Evolutionary conservation across 352 stramenopile species (phyloP), one percentile per base, ranked within the genome.

Genomic region (Phytopythium ostracodes): DNA sequence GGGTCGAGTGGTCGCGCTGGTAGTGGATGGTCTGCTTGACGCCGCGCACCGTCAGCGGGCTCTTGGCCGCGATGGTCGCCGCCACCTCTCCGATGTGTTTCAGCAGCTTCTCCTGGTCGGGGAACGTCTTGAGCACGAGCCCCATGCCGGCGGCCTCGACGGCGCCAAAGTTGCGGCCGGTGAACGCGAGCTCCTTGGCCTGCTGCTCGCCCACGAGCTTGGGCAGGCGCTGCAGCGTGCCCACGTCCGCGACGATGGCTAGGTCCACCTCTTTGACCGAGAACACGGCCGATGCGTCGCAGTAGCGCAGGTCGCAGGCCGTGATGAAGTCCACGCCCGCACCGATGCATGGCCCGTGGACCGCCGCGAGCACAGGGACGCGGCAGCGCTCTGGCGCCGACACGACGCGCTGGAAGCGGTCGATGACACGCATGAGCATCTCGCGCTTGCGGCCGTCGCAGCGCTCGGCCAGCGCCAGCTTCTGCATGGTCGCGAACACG

Each of bases 21-120:
- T 93, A 96, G 54, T 95, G 74, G 44, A 96, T 91, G 27, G 84
- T 91, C 65, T 94, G 70, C 66, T 96, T 96, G 55, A 96, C 89
- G 40, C 88, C 88, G 27, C 88, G 84, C 60, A 96, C 74, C 9
- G 87, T 96, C 18, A 96, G 63, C 10, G 89, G 89, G 53, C 85
- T 96, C 71, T 96, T 96, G 55, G 75, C 67, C 17, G 88, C 82
- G 65, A 96, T 96, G 25, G 61, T 56, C 33, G 66, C 69, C 0
- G 87, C 87, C 11, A 96, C 71, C 20, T 69, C 58, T 14, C 52
- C 52, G 6, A 86, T 88, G 47, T 94, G 78, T 22, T 40, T 55
- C 36, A 91, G 63, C 20, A 96, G 68, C 38, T 81, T 71, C 10
- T 90, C 75, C 4, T 76, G 60, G 59, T 92, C 84, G 25, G 77